Evolutionary conservation across 1,284 basidiomycete species (phyloP), one percentile per base, ranked within the genome.

Genomic region (Chalciporus sp.): DNA sequence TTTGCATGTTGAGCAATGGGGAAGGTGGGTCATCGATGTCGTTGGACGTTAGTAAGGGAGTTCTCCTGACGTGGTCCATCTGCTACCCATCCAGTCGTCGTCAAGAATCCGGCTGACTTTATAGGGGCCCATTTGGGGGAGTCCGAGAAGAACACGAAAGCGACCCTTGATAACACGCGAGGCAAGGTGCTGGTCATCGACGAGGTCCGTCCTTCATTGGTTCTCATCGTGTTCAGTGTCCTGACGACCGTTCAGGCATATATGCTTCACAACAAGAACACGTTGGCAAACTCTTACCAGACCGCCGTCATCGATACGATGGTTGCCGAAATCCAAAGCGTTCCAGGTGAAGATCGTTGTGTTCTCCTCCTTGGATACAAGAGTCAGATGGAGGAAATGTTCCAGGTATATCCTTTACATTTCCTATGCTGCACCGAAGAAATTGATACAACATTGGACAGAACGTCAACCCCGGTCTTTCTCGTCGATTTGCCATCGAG

Each of bases 101-200:
- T 81, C 0, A 87, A 85, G 63, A 86, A 84, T 55, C 85, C 85
- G 0, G 67, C 84, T 0, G 85, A 87, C 59, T 86, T 87, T 57
- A 68, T 85, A 16, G 85, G 85, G 2, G 62, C 68, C 10, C 67
- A 68, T 31, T 57, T 87, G 4, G 85, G 85, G 3, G 72, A 79
- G 44, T 85, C 85, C 0, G 85, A 87, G 64, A 71, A 59, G n/a
- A 79, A 85, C 7, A 86, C 85, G 0, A 87, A 84, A 58, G 77
- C 72, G 0, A 86, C 87, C 31, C 69, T 87, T 1, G 75, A 76
- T 0, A 79, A 64, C 45, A 79, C 80, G 0, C 71, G 79, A 1
- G 85, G 85, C 8, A 87, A 87, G 60, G 83, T 87, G 3, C 68
- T 87, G 26, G 77, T 87, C 11, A 87, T 87, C 37, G 85, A 87